Evolutionary conservation across 2,329 filamentous ascomycete genomes (phyloP).

Genomic region (Penicillium sp.): DNA sequence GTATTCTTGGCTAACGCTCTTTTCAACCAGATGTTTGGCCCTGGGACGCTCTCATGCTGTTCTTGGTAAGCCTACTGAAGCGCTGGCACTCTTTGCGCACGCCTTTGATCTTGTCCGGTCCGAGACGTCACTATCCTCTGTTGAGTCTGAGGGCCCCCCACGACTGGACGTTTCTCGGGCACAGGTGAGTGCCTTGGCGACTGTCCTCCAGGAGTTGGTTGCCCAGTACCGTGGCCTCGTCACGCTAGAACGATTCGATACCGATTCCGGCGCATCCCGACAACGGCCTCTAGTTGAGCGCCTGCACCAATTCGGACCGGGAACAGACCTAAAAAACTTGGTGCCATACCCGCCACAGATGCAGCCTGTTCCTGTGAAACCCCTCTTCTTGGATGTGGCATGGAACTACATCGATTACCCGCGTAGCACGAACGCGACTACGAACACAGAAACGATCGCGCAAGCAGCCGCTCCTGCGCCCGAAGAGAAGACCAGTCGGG

Average conservation of each 20-base stretch:
- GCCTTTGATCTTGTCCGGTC: constrained; percentile 64
- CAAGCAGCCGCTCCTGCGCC: constrained; percentile 24
- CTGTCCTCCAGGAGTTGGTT: constrained; percentile 68
- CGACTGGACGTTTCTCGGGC: constrained; percentile 66
- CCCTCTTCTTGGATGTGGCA: constrained; percentile 91
- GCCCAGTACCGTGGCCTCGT: constrained; percentile 83
- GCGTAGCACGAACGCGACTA: constrained; percentile 46
- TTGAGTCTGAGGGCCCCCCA: constrained; percentile 52
- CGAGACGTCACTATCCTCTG: constrained; percentile 46
- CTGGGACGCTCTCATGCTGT: constrained; percentile 83
- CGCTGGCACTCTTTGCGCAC: constrained; percentile 79
- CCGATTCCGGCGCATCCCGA: constrained; percentile 36
- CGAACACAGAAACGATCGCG: constrained; percentile 5
- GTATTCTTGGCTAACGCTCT: constrained; percentile 14
- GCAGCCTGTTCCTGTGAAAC: constrained; percentile 84
- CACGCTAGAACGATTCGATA: constrained; percentile 68
- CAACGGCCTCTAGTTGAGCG: constrained; percentile 69
- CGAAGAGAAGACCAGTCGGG: constrained; percentile 56
- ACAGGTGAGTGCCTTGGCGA: constrained; percentile 60
- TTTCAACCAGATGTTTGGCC: constrained; percentile 65
- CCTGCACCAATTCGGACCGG: constrained; percentile 72
- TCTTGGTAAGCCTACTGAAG: constrained; percentile 69
- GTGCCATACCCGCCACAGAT: constrained; percentile 85
- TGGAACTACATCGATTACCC: constrained; percentile 98
- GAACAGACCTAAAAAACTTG: constrained; percentile 74